Evolutionary conservation across 2,329 filamentous ascomycete species (phyloP).

Genomic region (Metarhizium album): DNA sequence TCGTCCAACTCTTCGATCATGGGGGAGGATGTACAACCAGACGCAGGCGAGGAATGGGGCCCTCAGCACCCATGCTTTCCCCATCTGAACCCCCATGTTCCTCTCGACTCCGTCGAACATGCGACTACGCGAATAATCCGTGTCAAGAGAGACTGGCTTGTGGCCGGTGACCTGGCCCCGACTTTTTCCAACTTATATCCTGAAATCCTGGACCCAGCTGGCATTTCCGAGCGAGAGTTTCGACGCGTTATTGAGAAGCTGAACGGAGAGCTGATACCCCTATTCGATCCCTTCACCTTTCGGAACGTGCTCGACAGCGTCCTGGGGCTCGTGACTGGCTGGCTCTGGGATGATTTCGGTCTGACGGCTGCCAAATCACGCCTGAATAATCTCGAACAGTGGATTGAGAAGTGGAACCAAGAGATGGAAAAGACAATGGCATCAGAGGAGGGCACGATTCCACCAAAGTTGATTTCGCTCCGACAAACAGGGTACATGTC

Average conservation of each 20-base stretch:
- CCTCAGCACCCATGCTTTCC: constrained; percentile 90
- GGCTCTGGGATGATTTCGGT: constrained; percentile 89
- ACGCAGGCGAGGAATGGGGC: constrained; percentile 75
- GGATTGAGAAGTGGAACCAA: constrained; percentile 79
- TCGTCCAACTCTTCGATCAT: constrained; percentile 50
- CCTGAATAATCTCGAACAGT: constrained; percentile 60
- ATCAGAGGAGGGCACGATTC: constrained; percentile 37
- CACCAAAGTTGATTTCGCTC: constrained; percentile 66
- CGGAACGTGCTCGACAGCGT: constrained; percentile 72
- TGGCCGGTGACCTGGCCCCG: constrained; percentile 79
- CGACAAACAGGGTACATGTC: constrained; percentile 82
- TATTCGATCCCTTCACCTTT: constrained; percentile 67
- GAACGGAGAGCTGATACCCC: constrained; percentile 64
- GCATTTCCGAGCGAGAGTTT: constrained; percentile 79
- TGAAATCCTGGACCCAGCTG: constrained; percentile 79
- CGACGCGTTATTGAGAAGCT: constrained; percentile 69
- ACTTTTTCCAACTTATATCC: constrained; percentile 94
- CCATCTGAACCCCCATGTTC: constrained; percentile 85
- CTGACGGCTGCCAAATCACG: constrained; percentile 64
- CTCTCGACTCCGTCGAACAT: constrained; percentile 63
- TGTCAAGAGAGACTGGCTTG: constrained; percentile 82
- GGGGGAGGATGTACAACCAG: constrained; percentile 53
- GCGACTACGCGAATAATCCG: constrained; percentile 78
- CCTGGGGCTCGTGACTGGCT: constrained; percentile 75
- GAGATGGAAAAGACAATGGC: constrained; percentile 50